Base-by-base conservation (phyloP, 345 rosid species). In the Hibiscus trionum region DNA sequence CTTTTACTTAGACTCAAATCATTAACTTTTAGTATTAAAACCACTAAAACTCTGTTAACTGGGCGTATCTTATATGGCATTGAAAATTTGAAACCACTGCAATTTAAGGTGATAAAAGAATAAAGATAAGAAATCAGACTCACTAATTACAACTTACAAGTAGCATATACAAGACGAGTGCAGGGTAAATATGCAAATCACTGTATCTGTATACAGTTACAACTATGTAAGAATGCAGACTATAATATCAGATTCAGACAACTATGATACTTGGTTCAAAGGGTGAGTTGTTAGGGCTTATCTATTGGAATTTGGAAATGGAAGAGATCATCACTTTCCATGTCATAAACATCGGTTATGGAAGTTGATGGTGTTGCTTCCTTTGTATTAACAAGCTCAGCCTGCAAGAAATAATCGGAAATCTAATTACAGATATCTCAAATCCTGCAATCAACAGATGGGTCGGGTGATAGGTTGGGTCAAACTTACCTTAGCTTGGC, bases 401-500 rank as follows among this genome's bases (percentile, higher is more conserved):
- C 96, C 98, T 93, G 87, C 80, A 72, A 70, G 21, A 21, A 24
- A 73, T n/a, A 3, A 37, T 37, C 10, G 2, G 1, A 37, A 37
- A 37, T 37, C 44, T 7, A 37, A 37, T 35, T 35, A 62, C 49
- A 24, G 5, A 4, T 63, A 63, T 63, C 47, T 17, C 21, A 21
- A 21, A 44, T 44, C 24, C 5, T 24, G 26, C 7, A 44, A 46
- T 37, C 29, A 9, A 14, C 35, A 44, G 55, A 24, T 42, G 4
- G 4, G 44, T 44, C 27, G 4, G 29, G 62, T 21, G 27, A 42
- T 29, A 3, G 10, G 53, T 29, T 29, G 14, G 56, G 15, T 61
- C 3, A 12, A 53, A 11, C 59, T 44, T 70, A 89, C 97, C 93
- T 92, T 88, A 60, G 91, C 96, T 77, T 88, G 89, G 69, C 80